Percentiles rank a stretch among this genome's conserved stretches.
These are phyloP conservation scores for Linaria vulgaris DNA, from an alignment of 257 asterid species.

Conservation along the genomic window DNA sequence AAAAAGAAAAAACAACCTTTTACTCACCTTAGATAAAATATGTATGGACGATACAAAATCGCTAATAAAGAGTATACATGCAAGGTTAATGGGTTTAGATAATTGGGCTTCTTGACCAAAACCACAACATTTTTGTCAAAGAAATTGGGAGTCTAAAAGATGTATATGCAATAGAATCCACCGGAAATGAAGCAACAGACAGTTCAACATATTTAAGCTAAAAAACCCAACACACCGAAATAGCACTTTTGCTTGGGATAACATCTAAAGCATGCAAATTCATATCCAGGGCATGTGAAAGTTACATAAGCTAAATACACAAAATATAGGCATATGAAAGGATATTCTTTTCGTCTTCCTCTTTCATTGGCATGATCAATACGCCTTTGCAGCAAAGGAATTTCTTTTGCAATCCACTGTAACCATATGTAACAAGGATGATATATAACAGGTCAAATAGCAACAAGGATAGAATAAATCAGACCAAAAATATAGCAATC, in stretches of 20 bases:
- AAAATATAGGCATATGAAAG: slow-evolving; percentile 44
- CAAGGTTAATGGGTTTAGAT: not conserved
- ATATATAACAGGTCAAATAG: slow-evolving; percentile 13
- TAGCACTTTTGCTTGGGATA: not conserved
- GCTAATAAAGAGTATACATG: not conserved
- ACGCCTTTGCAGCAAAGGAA: slow-evolving; percentile 47
- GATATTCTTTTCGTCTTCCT: slow-evolving; percentile 95
- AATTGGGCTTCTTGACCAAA: too few relatives aligned
- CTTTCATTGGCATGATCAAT: slow-evolving; percentile 88
- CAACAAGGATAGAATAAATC: slow-evolving; percentile 15
- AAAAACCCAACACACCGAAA: not conserved
- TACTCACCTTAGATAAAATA: not conserved
- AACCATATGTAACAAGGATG: slow-evolving; percentile 32
- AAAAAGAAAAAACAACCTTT: too few relatives aligned
- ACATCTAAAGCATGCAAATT: not conserved
- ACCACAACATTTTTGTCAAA: not conserved
- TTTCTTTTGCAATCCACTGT: slow-evolving; percentile 77
- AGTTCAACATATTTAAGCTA: too few relatives aligned
- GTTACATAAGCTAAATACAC: slow-evolving; percentile 7
- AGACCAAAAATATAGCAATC: slow-evolving; percentile 11
- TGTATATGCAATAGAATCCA: not conserved
- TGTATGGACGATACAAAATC: not conserved
- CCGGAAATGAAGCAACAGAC: not conserved
- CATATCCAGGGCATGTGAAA: not conserved
- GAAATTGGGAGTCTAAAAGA: not conserved